Percentiles rank a stretch among this genome's conserved stretches.
Evolutionary conservation across 495 filamentous ascomycete species (phyloP).

Genomic region (Penicillium pulvis): DNA sequence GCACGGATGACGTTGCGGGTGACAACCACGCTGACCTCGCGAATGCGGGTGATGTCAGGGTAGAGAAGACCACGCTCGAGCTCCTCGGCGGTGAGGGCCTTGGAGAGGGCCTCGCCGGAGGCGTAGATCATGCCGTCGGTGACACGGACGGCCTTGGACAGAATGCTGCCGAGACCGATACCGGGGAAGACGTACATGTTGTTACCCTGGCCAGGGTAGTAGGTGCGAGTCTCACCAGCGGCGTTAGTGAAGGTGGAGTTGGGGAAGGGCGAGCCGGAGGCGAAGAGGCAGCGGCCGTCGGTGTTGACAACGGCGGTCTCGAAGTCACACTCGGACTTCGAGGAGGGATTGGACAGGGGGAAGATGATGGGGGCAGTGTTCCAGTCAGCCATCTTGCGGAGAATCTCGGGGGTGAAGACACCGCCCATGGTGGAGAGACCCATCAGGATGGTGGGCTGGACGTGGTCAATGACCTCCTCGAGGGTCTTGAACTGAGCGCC

Average conservation of each 20-base stretch:
- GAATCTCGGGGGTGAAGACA: slow-evolving; percentile 86
- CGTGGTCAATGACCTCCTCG: slow-evolving; percentile 88
- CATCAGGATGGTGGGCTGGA: slow-evolving; percentile 91
- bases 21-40: slow-evolving; percentile 85
- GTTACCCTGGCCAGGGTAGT: slow-evolving; percentile 89
- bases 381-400: slow-evolving; percentile 80
- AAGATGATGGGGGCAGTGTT: slow-evolving; percentile 86
- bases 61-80: slow-evolving; percentile 82
- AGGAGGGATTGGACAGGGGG: slow-evolving; percentile 90
- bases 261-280: slow-evolving; percentile 91
- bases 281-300: slow-evolving; percentile 87
- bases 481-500: slow-evolving; percentile 88
- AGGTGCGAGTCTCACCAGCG: slow-evolving; percentile 63
- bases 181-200: slow-evolving; percentile 98
- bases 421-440: slow-evolving; percentile 93
- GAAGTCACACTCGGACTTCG: slow-evolving; percentile 96
- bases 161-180: slow-evolving; percentile 91
- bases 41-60: slow-evolving; percentile 88
- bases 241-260: slow-evolving; percentile 60
- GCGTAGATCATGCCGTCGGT: slow-evolving; percentile 96
- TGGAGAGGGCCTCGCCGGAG: slow-evolving; percentile 78
- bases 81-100: slow-evolving; percentile 78
- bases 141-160: slow-evolving; percentile 82
- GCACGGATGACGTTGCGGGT: slow-evolving; percentile 91
- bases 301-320: slow-evolving; percentile 89